Evolutionary conservation across 805 yeast genomes (phyloP).

Genomic region (Yamadazyma nakazawae): DNA sequence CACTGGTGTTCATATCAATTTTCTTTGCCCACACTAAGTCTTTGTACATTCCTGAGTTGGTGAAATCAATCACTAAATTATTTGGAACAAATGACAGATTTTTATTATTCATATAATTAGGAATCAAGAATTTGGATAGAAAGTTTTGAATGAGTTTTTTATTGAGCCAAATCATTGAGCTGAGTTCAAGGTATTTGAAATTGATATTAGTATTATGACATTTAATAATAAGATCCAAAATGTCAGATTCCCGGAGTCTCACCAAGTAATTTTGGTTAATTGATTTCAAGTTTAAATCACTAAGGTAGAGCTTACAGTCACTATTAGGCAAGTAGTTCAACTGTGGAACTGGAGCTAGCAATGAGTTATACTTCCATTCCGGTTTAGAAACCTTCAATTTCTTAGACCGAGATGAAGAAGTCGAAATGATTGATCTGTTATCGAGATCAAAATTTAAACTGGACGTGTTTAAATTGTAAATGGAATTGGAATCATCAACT

Average conservation of each 20-base stretch:
- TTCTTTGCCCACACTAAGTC: slow-evolving; percentile 38
- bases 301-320: slow-evolving; percentile 33
- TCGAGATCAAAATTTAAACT: slow-evolving; percentile 7
- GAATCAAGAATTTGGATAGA: slow-evolving; percentile 27
- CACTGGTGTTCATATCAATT: slow-evolving; percentile 23
- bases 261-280: slow-evolving; percentile 30
- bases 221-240: slow-evolving; percentile 24
- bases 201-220: slow-evolving; percentile 22
- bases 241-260: slow-evolving; percentile 30
- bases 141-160: slow-evolving; percentile 34
- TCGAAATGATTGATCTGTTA: slow-evolving; percentile 10
- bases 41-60: slow-evolving; percentile 45
- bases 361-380: slow-evolving; percentile 33
- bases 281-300: slow-evolving; percentile 41
- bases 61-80: slow-evolving; percentile 33
- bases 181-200: slow-evolving; percentile 38
- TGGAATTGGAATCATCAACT: slow-evolving; percentile 14
- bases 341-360: slow-evolving; percentile 36
- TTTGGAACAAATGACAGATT: slow-evolving; percentile 5
- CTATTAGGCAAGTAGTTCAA: slow-evolving; percentile 28
- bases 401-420: slow-evolving; percentile 1
- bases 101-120: slow-evolving; percentile 7
- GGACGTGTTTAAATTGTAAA: slow-evolving; percentile 10
- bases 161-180: slow-evolving; percentile 48
- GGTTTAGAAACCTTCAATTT: slow-evolving; percentile 20